Conservation (phyloP, 805 yeast species). For the Nakazawaea ishiwadae region DNA sequence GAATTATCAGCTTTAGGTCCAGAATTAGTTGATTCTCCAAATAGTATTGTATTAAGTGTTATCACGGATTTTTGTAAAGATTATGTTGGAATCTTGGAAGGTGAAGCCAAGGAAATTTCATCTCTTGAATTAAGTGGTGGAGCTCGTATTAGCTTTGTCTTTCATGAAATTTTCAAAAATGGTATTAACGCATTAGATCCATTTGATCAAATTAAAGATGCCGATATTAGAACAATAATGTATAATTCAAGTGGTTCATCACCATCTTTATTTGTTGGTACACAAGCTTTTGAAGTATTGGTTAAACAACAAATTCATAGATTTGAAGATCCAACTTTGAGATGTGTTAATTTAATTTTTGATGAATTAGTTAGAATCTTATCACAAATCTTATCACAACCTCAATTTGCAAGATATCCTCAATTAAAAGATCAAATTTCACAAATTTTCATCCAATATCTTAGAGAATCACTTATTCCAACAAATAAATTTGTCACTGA, state of each 20-base stretch:
- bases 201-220: constrained; percentile 91
- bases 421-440: constrained; percentile 82
- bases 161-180: constrained; percentile 92
- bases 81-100: constrained; percentile 85
- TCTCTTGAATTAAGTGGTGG: constrained; percentile 94
- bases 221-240: constrained; percentile 94
- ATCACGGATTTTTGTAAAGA: constrained; percentile 92
- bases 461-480: constrained; percentile 77
- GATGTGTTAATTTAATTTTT: constrained; percentile 85
- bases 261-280: constrained; percentile 94
- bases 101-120: constrained; percentile 86
- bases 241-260: constrained; percentile 96
- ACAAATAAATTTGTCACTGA: constrained; percentile 83
- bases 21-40: constrained; percentile 82
- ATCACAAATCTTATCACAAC: constrained; percentile 75
- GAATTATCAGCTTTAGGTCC: constrained; percentile 83
- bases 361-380: constrained; percentile 92
- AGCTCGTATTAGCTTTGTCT: constrained; percentile 94
- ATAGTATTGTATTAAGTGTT: constrained; percentile 82
- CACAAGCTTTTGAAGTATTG: constrained; percentile 93
- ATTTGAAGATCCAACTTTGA: constrained; percentile 88
- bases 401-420: constrained; percentile 87
- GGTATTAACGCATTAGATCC: constrained; percentile 93
- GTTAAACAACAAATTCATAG: constrained; percentile 91
- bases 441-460: constrained; percentile 70